Evolutionary conservation across 164 flowering plant species (phyloP).

Genomic region (Stephania japonica): DNA sequence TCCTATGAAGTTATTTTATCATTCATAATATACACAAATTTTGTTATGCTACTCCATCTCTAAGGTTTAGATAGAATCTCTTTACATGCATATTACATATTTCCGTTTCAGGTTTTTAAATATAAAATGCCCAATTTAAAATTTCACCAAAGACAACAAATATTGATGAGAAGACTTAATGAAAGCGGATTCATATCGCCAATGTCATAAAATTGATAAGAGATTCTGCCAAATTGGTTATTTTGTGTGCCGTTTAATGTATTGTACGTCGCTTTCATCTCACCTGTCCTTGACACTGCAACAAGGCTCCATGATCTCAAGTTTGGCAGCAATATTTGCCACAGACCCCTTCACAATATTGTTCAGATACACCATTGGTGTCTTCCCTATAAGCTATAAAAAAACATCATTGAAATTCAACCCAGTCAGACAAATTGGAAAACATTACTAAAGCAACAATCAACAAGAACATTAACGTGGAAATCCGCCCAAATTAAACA

Average conservation of each 20-base stretch:
- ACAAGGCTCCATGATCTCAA: conserved; percentile 98
- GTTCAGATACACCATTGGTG: conserved; percentile 96
- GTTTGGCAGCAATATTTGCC: conserved; percentile 93
- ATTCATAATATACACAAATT: too few species aligned
- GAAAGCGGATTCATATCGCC: background rate
- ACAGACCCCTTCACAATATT: conserved; percentile 59
- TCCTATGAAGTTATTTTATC: too few species aligned
- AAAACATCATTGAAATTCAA: conserved; percentile 8
- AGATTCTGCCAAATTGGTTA: background rate
- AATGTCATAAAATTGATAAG: background rate
- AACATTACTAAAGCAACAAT: background rate
- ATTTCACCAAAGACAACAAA: too few species aligned
- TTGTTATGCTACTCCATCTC: too few species aligned
- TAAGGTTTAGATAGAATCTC: too few species aligned
- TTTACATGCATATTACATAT: too few species aligned
- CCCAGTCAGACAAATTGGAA: background rate
- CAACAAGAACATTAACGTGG: background rate
- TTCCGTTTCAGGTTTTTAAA: too few species aligned
- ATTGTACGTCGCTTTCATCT: background rate
- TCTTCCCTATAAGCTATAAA: conserved; percentile 86
- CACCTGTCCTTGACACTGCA: conserved; percentile 97
- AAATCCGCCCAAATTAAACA: background rate
- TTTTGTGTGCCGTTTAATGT: background rate
- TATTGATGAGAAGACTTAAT: too few species aligned
- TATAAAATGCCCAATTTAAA: too few species aligned